Evolutionary conservation across 2,329 filamentous ascomycete species (phyloP), one percentile per base, ranked within the genome.

Genomic region (Magnaporthales sp.): DNA sequence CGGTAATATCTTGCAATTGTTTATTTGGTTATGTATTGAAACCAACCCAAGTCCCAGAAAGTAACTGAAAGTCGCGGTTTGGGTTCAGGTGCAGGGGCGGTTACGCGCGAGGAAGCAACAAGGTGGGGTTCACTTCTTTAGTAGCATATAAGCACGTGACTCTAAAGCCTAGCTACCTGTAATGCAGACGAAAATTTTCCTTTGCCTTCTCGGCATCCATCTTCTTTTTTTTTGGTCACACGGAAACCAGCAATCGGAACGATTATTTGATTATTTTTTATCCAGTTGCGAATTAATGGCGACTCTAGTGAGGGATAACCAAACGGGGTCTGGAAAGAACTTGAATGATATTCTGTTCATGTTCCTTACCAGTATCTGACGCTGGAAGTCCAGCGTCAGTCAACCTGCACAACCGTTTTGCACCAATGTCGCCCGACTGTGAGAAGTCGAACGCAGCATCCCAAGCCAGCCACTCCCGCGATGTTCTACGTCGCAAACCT

Each of bases 381-480:
- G 5, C 38, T 46, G 38, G 38, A 46, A 46, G 38, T 46, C 38
- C 38, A 46, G 38, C 38, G 19, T 3, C 32, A 38, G 19, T 4
- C 32, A 6, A 38, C 13, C n/a, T n/a, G 19, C 32, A 38, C 4
- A 38, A 38, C 32, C 38, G n/a, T 46, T 46, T 19, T 46, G 38
- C 38, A 46, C 38, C 38, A n/a, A 46, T 32, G 19, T 46, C n/a
- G 19, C 38, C 38, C 15, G 38, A 46, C 38, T 46, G 15, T 6
- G 15, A 27, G 10, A 19, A 26, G 24, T 24, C 22, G 22, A 26
- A 27, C 24, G 56, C 56, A 60, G 56, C 56, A 60, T 60, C 56
- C 56, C 56, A 60, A 60, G 56, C 56, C 56, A 60, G 56, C 56
- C 56, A 60, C 56, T 60, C 56, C 56, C 29, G 38, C 38, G 38